These are phyloP conservation scores for Penicillium crustosum DNA, from an alignment of 2,329 filamentous ascomycete genomes.

Conservation along the genomic window DNA sequence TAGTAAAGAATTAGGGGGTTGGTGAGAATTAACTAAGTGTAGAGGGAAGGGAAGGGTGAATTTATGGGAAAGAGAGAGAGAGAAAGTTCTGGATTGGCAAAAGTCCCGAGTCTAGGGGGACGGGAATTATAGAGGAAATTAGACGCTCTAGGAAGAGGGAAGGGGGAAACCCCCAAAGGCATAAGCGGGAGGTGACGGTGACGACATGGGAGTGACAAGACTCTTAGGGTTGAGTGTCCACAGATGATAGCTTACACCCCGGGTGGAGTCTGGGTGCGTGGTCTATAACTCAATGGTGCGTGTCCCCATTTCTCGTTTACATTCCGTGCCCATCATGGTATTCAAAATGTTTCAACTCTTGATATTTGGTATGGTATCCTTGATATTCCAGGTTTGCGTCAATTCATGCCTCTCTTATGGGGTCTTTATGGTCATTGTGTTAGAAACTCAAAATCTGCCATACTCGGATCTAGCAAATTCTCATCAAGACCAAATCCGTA, in stretches of 20 bases:
- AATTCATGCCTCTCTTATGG: neutral
- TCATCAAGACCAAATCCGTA: conserved; percentile 45
- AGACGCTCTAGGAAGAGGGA: conserved; percentile 6
- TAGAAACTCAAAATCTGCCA: conserved; percentile 44
- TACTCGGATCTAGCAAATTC: conserved; percentile 43
- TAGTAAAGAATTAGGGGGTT: conserved; percentile 41
- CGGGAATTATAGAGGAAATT: conserved; percentile 24
- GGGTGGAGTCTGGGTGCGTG: conserved; percentile 19
- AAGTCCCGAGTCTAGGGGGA: conserved; percentile 17
- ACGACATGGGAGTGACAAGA: conserved; percentile 19
- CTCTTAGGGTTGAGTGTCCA: conserved; percentile 7
- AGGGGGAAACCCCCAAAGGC: conserved; percentile 11
- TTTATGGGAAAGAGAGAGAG: neutral
- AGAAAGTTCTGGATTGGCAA: conserved; percentile 24
- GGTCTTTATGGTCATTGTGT: conserved; percentile 26
- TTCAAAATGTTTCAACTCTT: neutral
- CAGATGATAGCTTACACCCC: conserved; percentile 18
- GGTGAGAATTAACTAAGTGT: conserved; percentile 26
- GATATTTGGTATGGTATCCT: neutral
- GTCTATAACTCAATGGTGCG: conserved; percentile 10
- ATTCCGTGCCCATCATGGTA: conserved; percentile 11
- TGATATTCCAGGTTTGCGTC: neutral
- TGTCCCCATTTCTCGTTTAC: conserved; percentile 15
- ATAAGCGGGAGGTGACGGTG: conserved; percentile 25
- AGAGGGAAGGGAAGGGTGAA: conserved; percentile 13